phyloP scores from a whole-genome alignment of 805 yeast genomes.

The Sugiyamaella qingdaonensis region DNA sequence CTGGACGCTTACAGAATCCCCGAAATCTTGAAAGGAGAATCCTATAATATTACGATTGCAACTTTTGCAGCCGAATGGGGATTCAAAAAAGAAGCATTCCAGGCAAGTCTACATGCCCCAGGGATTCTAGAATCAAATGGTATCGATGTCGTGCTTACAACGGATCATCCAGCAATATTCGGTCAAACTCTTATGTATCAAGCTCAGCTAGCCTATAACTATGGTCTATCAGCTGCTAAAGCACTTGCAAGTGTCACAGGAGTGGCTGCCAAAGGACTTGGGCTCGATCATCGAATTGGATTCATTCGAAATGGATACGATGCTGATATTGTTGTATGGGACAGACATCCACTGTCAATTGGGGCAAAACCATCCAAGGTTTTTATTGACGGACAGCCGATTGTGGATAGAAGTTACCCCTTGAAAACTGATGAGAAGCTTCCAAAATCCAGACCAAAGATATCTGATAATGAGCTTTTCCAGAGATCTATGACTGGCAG shows the following conservation, averaged over 20 bases:
- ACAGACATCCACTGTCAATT: not conserved
- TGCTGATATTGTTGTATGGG: conserved; percentile 7
- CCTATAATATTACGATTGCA: not conserved
- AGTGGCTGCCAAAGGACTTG: not conserved
- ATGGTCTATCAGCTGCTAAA: not conserved
- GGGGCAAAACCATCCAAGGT: not conserved
- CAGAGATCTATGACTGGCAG: not conserved
- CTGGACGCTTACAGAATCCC: not conserved
- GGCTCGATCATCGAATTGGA: not conserved
- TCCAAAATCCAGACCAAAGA: not conserved
- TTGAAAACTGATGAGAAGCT: too few species aligned
- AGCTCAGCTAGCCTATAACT: not conserved
- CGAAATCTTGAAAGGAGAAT: not conserved
- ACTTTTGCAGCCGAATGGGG: not conserved
- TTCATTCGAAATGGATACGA: conserved; percentile 1
- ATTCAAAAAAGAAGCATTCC: not conserved
- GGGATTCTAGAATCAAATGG: not conserved
- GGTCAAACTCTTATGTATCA: conserved; percentile 1
- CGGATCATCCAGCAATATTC: not conserved
- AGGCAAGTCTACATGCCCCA: conserved; percentile 1
- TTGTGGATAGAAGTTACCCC: not conserved
- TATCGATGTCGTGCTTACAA: not conserved
- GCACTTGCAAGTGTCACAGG: conserved; percentile 6
- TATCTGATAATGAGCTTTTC: not conserved
- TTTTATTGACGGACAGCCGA: not conserved